These are phyloP conservation scores for Adansonia digitata DNA, from an alignment of 345 rosid genomes.

Conservation along the genomic window DNA sequence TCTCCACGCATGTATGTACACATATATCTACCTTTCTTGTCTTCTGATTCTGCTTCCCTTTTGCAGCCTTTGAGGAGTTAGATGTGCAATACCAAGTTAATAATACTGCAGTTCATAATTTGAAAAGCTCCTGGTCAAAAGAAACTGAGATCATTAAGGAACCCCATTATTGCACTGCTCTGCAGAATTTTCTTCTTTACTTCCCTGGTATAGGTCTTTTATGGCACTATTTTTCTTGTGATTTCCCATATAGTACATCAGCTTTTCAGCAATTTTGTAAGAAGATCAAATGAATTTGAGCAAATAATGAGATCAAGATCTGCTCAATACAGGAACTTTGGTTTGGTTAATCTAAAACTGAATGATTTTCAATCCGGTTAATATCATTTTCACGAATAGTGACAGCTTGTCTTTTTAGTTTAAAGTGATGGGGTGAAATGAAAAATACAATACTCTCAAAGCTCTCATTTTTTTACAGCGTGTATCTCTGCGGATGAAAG, in stretches of 20 bases:
- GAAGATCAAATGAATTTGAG: background rate
- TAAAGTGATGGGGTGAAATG: background rate
- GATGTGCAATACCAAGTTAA: constrained; percentile 30
- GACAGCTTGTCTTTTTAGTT: background rate
- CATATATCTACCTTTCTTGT: background rate
- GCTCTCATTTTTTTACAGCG: constrained; percentile 32
- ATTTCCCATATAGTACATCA: background rate
- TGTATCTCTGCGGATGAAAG: constrained; percentile 72
- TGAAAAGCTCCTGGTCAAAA: constrained; percentile 54
- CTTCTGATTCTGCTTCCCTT: constrained; percentile 20
- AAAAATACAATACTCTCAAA: constrained; percentile 12
- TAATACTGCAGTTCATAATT: constrained; percentile 22
- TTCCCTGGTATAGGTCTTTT: constrained; percentile 53
- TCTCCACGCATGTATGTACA: background rate
- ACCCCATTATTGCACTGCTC: constrained; percentile 36
- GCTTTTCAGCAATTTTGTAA: background rate
- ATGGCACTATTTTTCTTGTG: constrained; percentile 16
- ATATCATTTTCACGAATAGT: background rate
- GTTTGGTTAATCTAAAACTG: background rate
- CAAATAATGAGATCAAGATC: background rate
- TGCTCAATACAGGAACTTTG: background rate
- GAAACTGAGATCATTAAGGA: constrained; percentile 48
- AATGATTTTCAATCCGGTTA: background rate
- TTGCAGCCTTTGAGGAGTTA: constrained; percentile 53
- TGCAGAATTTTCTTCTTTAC: constrained; percentile 57